Evolutionary conservation across 352 stramenopile genomes (phyloP).

Genomic region (Globisporangium nagaii): DNA sequence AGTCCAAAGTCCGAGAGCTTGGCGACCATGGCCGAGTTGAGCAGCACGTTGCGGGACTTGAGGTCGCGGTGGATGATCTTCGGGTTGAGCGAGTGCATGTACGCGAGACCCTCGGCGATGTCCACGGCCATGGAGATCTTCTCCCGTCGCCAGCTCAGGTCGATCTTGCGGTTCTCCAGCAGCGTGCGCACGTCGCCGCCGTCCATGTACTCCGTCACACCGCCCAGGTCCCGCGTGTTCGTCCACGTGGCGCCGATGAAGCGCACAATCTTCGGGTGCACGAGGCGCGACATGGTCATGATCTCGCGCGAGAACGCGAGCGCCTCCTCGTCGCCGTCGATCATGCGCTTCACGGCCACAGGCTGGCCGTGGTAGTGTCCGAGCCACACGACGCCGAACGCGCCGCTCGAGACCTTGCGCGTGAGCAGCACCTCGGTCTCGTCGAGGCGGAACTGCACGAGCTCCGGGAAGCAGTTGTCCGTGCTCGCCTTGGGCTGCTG

Average conservation of each 20-base stretch:
- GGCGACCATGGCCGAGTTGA: constrained; percentile 72
- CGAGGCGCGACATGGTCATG: constrained; percentile 75
- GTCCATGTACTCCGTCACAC: constrained; percentile 86
- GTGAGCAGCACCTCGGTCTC: constrained; percentile 79
- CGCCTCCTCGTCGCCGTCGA: constrained; percentile 71
- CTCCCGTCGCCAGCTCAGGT: constrained; percentile 73
- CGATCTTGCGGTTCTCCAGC: constrained; percentile 76
- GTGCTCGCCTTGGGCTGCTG: constrained; percentile 21
- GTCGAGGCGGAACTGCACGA: constrained; percentile 69
- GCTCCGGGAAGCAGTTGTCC: constrained; percentile 66
- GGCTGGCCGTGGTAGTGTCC: constrained; percentile 84
- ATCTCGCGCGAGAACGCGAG: constrained; percentile 79
- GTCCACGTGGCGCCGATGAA: constrained; percentile 87
- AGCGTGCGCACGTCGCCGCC: constrained; percentile 78
- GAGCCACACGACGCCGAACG: constrained; percentile 81
- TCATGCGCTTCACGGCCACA: constrained; percentile 85
- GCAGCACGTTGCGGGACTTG: constrained; percentile 79
- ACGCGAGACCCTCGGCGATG: constrained; percentile 71
- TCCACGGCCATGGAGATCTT: constrained; percentile 85
- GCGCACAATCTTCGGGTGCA: constrained; percentile 78
- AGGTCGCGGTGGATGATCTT: constrained; percentile 84
- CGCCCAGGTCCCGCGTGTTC: constrained; percentile 64
- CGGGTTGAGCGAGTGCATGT: constrained; percentile 79
- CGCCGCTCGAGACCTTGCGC: constrained; percentile 76
- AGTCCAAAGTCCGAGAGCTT: constrained; percentile 86